These are phyloP conservation scores for Vigna angularis DNA, from an alignment of 306 rosid genomes.

Conservation along the genomic window DNA sequence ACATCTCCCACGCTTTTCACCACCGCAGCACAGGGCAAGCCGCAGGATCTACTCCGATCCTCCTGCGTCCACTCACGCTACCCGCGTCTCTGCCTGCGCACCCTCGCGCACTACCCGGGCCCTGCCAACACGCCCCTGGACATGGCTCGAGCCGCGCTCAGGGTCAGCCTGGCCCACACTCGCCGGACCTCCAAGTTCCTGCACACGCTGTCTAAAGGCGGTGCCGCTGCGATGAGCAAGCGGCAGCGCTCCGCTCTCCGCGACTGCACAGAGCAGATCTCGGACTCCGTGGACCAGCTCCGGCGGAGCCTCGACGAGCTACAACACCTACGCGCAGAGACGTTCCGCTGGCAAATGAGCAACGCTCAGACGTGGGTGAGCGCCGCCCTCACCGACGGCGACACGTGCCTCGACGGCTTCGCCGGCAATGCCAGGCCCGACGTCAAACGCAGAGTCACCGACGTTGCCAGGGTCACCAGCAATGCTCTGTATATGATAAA, in stretches of 20 bases:
- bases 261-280: conserved; percentile 75
- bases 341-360: conserved; percentile 74
- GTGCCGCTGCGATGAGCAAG: background rate
- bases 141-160: conserved; percentile 66
- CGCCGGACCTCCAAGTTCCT: conserved; percentile 48
- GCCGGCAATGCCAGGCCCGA: conserved; percentile 48
- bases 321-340: conserved; percentile 57
- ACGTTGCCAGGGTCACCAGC: conserved; percentile 67
- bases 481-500: conserved; percentile 81
- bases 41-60: conserved; percentile 66
- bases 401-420: conserved; percentile 78
- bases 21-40: conserved; percentile 6
- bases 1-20: conserved; percentile 26
- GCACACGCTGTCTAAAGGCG: background rate
- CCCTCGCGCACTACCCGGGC: conserved; percentile 65
- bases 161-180: conserved; percentile 64
- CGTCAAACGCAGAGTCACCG: conserved; percentile 55
- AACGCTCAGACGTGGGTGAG: conserved; percentile 89
- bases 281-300: conserved; percentile 72
- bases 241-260: conserved; percentile 57
- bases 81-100: conserved; percentile 69
- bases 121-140: conserved; percentile 61
- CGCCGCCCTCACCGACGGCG: conserved; percentile 80
- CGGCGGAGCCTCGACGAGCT: conserved; percentile 58
- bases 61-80: conserved; percentile 75